Percentiles rank a stretch among this genome's conserved stretches.
phyloP scores from a whole-genome alignment of 1,139 yeast genomes.

The Candida sp. region DNA sequence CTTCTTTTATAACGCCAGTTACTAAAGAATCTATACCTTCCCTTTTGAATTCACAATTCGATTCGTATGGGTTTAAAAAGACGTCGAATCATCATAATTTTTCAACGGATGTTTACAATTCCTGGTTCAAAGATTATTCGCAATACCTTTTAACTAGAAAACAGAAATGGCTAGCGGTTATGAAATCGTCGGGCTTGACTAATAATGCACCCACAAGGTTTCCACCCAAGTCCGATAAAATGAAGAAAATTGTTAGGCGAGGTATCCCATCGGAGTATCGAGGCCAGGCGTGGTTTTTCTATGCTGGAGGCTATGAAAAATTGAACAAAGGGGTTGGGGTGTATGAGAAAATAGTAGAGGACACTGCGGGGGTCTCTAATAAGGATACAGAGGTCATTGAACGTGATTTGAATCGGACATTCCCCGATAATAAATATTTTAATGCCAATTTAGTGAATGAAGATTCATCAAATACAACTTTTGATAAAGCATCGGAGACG shows the following conservation, averaged over 20 bases:
- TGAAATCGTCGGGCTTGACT: conserved; percentile 68
- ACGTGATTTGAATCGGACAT: conserved; percentile 87
- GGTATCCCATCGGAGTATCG: conserved; percentile 98
- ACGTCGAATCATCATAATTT: conserved; percentile 44
- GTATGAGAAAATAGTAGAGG: conserved; percentile 62
- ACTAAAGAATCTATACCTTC: conserved; percentile 8
- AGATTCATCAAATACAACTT: neutral
- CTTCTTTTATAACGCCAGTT: conserved; percentile 5
- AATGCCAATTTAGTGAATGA: conserved; percentile 16
- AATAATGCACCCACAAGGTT: conserved; percentile 49
- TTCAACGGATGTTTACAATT: conserved; percentile 56
- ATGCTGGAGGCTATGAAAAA: conserved; percentile 86
- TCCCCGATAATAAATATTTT: conserved; percentile 87
- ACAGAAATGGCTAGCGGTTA: conserved; percentile 68
- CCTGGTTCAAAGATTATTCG: conserved; percentile 73
- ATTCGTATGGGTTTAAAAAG: conserved; percentile 85
- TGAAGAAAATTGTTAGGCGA: conserved; percentile 78
- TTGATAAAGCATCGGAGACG: conserved; percentile 38
- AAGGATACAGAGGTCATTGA: conserved; percentile 91
- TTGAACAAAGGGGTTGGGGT: conserved; percentile 67
- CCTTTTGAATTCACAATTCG: conserved; percentile 45
- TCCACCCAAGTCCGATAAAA: conserved; percentile 81
- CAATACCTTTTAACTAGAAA: conserved; percentile 60
- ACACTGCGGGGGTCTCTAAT: conserved; percentile 48
- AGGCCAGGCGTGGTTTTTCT: conserved; percentile 95